Base-by-base conservation (phyloP, 495 filamentous ascomycete species). In the Penicillium coprophilum region DNA sequence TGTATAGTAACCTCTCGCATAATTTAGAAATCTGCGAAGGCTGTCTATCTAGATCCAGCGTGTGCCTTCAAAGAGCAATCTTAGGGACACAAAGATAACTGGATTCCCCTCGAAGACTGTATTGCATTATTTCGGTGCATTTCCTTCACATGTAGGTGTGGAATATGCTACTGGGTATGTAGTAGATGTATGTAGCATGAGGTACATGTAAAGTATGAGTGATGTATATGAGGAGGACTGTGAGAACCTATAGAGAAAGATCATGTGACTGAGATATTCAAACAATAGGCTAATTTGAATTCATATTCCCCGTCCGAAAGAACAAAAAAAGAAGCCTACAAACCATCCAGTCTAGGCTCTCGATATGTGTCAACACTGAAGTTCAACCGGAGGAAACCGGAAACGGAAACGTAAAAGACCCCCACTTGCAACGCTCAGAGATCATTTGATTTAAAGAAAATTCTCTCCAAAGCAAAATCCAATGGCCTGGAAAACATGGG, bases 401-500 rank as follows among this genome's bases (percentile, higher is more conserved):
- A 34, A 5, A 15, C 32, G 12, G 32, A 34, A 34, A 34, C 32
- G 32, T 6, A 27, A 27, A 27, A 27, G 4, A 27, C 7, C 12
- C 4, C 32, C 32, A 15, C 32, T 34, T 12, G 13, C 6, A 27
- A 27, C 24, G 24, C 24, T 6, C 24, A 27, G n/a, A 27, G 2
- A 27, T 27, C 13, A 34, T 34, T 15, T 34, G 32, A 34, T 34
- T 34, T 34, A 3, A 13, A 34, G 32, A 34, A 15, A 34, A 34
- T 34, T 15, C 5, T 6, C 12, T 4, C 4, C 3, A 13, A 34
- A 34, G 4, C 13, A 34, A 34, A 34, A 12, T 5, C 5, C 15
- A 13, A 41, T 20, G 4, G 20, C 15, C 9, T 28, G 9, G 34
- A 56, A 36, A 61, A 53, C 48, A 45, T 61, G 13, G 58, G 58